Evolutionary conservation across 768 basidiomycete species (phyloP), one percentile per base, ranked within the genome.

Genomic region (Paxillus ammoniavirescens): DNA sequence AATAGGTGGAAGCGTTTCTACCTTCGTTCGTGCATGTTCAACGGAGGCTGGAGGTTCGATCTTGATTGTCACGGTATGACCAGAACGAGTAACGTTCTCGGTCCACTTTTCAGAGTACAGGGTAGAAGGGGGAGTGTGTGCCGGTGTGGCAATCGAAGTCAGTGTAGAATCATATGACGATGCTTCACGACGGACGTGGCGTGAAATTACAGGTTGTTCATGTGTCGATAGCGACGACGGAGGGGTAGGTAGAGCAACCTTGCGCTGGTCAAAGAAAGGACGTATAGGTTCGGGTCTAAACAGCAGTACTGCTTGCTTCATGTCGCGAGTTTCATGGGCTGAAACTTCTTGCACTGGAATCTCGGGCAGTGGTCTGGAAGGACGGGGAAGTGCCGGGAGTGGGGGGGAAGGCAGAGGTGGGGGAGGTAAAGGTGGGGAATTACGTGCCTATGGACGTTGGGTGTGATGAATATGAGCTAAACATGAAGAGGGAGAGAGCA

Each of bases 31-130:
- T 15, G 50, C 14, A 46, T 57, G 54, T 35, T 68, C 66, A 28
- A 61, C 55, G 35, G 68, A 68, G 36, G 50, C 47, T 18, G 66
- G 54, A 49, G 61, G 60, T 31, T 66, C 70, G 54, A 55, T 47
- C 55, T 40, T 70, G 23, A 65, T 53, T n/a, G 50, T 55, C 33
- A 54, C 49, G 45, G 58, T 61, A 42, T 59, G 68, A 35, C 56
- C 59, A 12, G 65, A 52, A 55, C 61, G 70, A 45, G 62, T 40
- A 8, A 48, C n/a, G 28, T 52, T 62, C 46, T 69, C 67, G 2
- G 59, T 52, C 55, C 55, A 71, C 44, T 70, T 70, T 30, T 70
- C 69, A 56, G 70, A 72, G 35, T 63, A 59, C 35, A 64, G 48
- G 45, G 63, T 66, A 36, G 60, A 63, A 12, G 69, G 68, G 15